Conservation (phyloP, 2,329 filamentous ascomycete genomes). For the Colletotrichum zoysiae region DNA sequence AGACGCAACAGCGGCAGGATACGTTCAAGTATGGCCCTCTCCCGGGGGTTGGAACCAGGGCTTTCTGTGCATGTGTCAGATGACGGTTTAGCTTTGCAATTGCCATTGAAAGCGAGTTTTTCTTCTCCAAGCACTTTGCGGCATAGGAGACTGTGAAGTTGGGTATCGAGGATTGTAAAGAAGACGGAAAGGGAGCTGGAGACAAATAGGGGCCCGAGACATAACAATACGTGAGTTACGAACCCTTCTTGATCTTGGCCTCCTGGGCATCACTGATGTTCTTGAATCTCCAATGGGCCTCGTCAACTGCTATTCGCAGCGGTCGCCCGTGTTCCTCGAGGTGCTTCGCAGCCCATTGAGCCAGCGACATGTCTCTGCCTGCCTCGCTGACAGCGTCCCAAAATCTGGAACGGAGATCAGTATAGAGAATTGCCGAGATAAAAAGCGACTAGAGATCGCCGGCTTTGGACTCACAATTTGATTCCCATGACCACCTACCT, state of each 20-base stretch:
- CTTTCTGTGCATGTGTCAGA: not conserved
- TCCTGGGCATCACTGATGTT: not conserved
- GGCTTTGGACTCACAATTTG: not conserved
- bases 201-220: not conserved
- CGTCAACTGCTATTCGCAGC: constrained; percentile 12
- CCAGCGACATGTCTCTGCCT: not conserved
- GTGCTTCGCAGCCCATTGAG: constrained; percentile 13
- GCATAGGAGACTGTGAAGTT: not conserved
- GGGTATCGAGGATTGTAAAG: not conserved
- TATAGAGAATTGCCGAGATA: not conserved
- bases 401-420: not conserved
- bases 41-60: not conserved
- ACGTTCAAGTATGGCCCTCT: constrained; percentile 20
- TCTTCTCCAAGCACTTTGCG: not conserved
- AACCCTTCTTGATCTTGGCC: not conserved
- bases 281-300: constrained; percentile 23
- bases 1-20: constrained; percentile 56
- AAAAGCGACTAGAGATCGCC: not conserved
- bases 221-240: not conserved
- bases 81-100: not conserved
- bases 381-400: not conserved
- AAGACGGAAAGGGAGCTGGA: not conserved
- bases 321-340: not conserved
- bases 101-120: no score
- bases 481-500: not conserved